Evolutionary conservation across 169 alveolate species (phyloP), one percentile per base, ranked within the genome.

Genomic region (Cryptosporidium baileyi): DNA sequence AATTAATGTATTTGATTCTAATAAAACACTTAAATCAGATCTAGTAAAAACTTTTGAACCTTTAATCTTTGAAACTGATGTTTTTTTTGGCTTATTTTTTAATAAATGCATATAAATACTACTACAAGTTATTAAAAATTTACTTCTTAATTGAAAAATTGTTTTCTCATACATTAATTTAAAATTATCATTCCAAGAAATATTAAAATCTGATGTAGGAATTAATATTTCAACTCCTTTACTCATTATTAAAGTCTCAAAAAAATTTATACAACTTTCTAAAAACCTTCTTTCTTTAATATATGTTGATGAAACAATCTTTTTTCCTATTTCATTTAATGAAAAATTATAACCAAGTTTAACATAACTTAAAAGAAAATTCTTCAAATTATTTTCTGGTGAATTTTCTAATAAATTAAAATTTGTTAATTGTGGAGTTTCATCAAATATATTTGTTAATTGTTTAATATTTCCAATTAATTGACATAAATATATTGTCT

Each of bases 191-290:
- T 47, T 41, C 49, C 49, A 9, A 41, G 1, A 9, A 11, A 9
- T 1, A 47, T 11, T 9, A 47, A n/a, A 4, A 2, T 47, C 63
- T 13, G 41, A 13, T 17, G 5, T 30, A 57, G 40, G 3, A 24
- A 8, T 17, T 7, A n/a, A 17, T 17, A 28, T 15, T 28, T 15
- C 80, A 34, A 74, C 19, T 6, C 85, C 85, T 17, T 38, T 38
- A 17, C 44, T 36, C 1, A 54, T 38, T 1, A 74, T 22, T 40
- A 74, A 34, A 19, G 85, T 74, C 13, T 74, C 85, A 15, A 59
- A 17, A 36, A 52, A 38, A 19, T 74, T 74, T 34, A 26, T 43
- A 54, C 85, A 74, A 24, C 85, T 74, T 17, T 74, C 85, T n/a
- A 51, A 22, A 54, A 74, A 74, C n/a, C 85, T 51, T 13, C 19